These are phyloP conservation scores for Tetrahymena malaccensis DNA, from an alignment of 73 alveolate genomes.

Conservation along the genomic window DNA sequence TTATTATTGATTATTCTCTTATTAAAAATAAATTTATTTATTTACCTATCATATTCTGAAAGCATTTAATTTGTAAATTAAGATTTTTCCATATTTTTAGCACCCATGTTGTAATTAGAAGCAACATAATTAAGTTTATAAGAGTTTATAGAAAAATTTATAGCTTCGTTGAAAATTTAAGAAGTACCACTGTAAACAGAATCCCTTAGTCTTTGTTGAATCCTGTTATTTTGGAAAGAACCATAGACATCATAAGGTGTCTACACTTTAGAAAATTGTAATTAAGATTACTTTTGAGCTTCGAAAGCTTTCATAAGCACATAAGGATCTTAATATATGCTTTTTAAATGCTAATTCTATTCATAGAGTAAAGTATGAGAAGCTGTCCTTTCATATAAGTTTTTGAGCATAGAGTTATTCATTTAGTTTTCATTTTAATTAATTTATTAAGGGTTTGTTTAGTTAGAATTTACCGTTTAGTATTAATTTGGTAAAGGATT, in stretches of 20 bases:
- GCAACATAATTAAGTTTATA: neutral
- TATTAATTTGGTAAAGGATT: neutral
- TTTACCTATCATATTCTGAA: neutral
- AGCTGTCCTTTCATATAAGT: neutral
- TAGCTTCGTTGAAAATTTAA: neutral
- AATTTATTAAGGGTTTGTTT: neutral
- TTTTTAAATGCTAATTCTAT: neutral
- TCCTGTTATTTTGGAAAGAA: neutral
- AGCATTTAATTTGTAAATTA: neutral
- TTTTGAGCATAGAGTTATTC: neutral
- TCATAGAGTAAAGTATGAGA: neutral
- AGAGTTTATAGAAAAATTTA: neutral
- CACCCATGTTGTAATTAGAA: neutral
- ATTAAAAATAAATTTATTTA: too few relatives aligned
- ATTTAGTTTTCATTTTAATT: neutral
- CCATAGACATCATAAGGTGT: neutral
- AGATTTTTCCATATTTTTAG: neutral
- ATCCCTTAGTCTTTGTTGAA: neutral
- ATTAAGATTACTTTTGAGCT: neutral
- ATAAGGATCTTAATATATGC: neutral
- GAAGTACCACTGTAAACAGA: neutral
- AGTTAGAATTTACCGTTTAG: neutral
- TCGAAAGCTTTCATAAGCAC: neutral
- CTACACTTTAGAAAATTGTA: neutral
- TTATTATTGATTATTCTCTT: too few relatives aligned